Base-by-base conservation (phyloP, 2,329 filamentous ascomycete genomes). In the Fusarium sp. region DNA sequence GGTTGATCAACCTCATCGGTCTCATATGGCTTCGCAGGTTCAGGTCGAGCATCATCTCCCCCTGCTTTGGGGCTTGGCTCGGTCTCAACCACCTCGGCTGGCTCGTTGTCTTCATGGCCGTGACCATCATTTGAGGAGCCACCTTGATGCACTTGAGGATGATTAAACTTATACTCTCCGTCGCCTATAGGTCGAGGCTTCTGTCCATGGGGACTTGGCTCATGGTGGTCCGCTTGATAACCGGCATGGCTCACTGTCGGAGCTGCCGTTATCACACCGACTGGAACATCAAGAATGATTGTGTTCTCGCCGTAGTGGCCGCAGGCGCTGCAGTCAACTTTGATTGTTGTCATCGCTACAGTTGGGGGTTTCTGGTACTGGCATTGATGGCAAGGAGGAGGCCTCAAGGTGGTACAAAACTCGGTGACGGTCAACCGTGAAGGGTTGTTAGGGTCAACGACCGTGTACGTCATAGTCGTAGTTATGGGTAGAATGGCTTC, bases 271-370 rank as follows among this genome's bases (percentile, higher is more conserved):
- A 32, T n/a, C 18, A 43, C 66, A 6, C 38, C 46, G 8, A 32
- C 38, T 10, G 68, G 68, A 27, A 71, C 45, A 11, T 58, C 58
- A 4, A 72, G 27, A n/a, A 45, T 25, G 12, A 73, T 30, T 1
- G 16, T 54, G n/a, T 59, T 49, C 20, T 62, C 66, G 2, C 69
- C 69, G 1, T 44, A 25, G 10, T 47, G 42, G 3, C 71, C 71
- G 14, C 71, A 73, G 10, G 55, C 56, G 9, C 47, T 27, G 14
- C 69, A 72, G 5, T 43, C n/a, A 3, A 47, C 51, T 45, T 44
- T 15, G 2, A 64, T 47, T 12, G 58, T 70, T 9, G 32, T 62
- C 66, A 72, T 68, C n/a, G 68, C 55, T 11, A 63, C 54, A 5
- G 29, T 22, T 18, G 69, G 52, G 5, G 27, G 5, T 20, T 3